A percentile compares a stretch with the other conserved stretches of the same genome.
These are phyloP conservation scores for Candida smagusa DNA, from an alignment of 1,139 yeast genomes.

Conservation along the genomic window DNA sequence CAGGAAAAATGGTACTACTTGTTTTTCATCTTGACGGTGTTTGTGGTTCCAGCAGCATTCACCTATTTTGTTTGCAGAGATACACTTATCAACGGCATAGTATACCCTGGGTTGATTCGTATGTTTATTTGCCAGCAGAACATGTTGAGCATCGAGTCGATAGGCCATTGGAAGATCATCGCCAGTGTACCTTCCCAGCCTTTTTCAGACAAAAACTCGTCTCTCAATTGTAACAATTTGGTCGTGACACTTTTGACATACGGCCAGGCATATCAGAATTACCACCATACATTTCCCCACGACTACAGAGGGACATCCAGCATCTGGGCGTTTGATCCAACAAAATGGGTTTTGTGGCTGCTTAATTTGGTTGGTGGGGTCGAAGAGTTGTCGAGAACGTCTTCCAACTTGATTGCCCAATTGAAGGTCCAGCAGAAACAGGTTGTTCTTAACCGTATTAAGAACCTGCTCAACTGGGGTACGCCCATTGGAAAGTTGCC, in stretches of 20 bases:
- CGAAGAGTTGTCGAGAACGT: constrained; percentile 36
- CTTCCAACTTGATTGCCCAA: constrained; percentile 51
- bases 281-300: constrained; percentile 73
- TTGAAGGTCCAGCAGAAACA: constrained; percentile 65
- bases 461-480: constrained; percentile 73
- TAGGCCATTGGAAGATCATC: constrained; percentile 50
- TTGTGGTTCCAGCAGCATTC: constrained; percentile 48
- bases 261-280: constrained; percentile 65
- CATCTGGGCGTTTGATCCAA: constrained; percentile 59
- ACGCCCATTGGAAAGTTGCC: constrained; percentile 70
- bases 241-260: constrained; percentile 53
- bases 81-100: constrained; percentile 51
- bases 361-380: constrained; percentile 40
- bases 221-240: constrained; percentile 48
- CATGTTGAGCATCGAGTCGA: constrained; percentile 52
- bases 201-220: constrained; percentile 59
- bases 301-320: constrained; percentile 55
- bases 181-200: constrained; percentile 51
- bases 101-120: constrained; percentile 62
- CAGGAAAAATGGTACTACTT: constrained; percentile 49
- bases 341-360: constrained; percentile 55
- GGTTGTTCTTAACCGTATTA: constrained; percentile 52
- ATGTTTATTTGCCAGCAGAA: constrained; percentile 58
- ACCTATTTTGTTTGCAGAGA: constrained; percentile 38
- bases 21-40: constrained; percentile 43